Base-by-base conservation (phyloP, 176 grass and related monocot species). In the Paspalum notatum region DNA sequence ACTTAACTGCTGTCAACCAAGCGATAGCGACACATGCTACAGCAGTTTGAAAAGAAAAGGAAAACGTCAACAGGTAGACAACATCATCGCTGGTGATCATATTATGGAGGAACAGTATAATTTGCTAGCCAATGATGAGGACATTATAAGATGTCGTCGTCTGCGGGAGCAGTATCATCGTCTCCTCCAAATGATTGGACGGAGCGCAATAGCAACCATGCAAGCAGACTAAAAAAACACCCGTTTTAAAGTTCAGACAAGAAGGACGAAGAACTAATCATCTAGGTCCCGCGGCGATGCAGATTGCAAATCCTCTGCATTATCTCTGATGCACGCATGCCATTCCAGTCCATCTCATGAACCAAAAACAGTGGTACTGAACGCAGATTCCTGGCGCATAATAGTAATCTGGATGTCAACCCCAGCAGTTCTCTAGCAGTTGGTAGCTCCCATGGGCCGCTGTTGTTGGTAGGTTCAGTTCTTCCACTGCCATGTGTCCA, bases 151-250 rank as follows among this genome's bases (percentile, higher is more conserved):
- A 43, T 43, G 48, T 17, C 45, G 21, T 81, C 42, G 5, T 61
- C 9, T 62, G 37, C 14, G 74, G 44, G 48, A 54, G 14, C 78
- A 62, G 24, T 40, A 62, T 18, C 48, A 79, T 52, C 80, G 45
- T 53, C 20, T 69, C 11, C 27, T 42, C 44, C 64, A 16, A 77
- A 78, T 75, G 51, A 75, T 75, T 86, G 71, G n/a, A n/a, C n/a
- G n/a, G 52, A n/a, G 26, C 42, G 47, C 20, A 57, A 40, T 59
- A 80, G 47, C 62, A 53, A 42, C 80, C 13, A 1, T 63, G 68
- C 63, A 58, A 80, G 78, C 64, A 9, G 77, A 44, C 49, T 9
- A 2, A 43, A 71, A 17, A 39, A 3, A 17, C 45, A 46, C 25
- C 62, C 21, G 56, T 43, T 46, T 47, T 6, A 64, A 72, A 66